Conservation (phyloP, 441 rosid genomes). For the Populus hybrid region DNA sequence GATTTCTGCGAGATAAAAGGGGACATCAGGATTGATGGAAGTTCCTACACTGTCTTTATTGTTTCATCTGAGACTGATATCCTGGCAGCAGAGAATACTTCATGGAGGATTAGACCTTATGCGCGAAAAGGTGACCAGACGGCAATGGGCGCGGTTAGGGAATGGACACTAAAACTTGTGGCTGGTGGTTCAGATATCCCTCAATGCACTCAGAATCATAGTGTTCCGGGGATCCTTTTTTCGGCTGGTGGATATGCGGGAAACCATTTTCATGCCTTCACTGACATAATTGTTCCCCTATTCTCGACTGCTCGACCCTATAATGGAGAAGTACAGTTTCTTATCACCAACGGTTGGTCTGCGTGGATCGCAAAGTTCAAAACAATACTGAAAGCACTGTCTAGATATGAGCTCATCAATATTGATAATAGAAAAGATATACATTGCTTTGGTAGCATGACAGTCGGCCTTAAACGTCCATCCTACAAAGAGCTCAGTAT, state of each 20-base stretch:
- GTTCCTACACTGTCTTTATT: conserved; percentile 32
- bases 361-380: conserved; percentile 51
- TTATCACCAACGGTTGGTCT: conserved; percentile 43
- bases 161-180: conserved; percentile 55
- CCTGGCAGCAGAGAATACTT: conserved; percentile 19
- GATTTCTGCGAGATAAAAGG: conserved; percentile 44
- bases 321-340: conserved; percentile 55
- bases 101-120: conserved; percentile 47
- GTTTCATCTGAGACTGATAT: conserved; percentile 23
- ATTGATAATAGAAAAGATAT: conserved; percentile 44
- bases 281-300: conserved; percentile 66
- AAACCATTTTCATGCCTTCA: conserved; percentile 78
- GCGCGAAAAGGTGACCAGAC: conserved; percentile 42
- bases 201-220: conserved; percentile 38
- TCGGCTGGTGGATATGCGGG: conserved; percentile 74
- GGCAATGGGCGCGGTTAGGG: conserved; percentile 50
- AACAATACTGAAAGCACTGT: conserved; percentile 38
- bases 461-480: conserved; percentile 58
- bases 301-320: conserved; percentile 54
- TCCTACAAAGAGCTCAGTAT: conserved; percentile 50
- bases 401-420: conserved; percentile 48
- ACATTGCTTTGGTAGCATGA: conserved; percentile 56
- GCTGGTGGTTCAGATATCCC: conserved; percentile 22
- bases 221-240: conserved; percentile 64
- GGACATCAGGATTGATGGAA: conserved; percentile 44